Evolutionary conservation across 305 asterid genomes (phyloP).

Genomic region (Fraxinus sp.): DNA sequence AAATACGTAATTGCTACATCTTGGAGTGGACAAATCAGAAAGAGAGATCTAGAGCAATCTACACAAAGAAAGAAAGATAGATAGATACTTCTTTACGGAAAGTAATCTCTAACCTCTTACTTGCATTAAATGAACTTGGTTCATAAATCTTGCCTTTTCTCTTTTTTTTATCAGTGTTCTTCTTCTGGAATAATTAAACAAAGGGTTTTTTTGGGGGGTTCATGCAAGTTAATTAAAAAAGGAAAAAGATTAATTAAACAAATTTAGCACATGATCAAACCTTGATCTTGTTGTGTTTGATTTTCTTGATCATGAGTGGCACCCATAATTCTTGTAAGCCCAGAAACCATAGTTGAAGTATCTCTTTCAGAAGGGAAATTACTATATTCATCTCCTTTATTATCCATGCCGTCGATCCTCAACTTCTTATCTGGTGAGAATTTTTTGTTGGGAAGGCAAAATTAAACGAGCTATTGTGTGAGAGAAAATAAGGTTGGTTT

Average conservation of each 20-base stretch:
- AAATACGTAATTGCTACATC: neutral
- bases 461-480: neutral
- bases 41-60: conserved; percentile 28
- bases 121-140: conserved; percentile 52
- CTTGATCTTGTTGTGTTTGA: neutral
- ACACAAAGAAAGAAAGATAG: conserved; percentile 29
- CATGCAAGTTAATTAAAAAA: neutral
- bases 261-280: neutral
- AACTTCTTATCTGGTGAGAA: conserved; percentile 22
- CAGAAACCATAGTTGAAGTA: neutral
- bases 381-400: neutral
- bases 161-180: neutral
- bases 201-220: neutral
- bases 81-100: conserved; percentile 48
- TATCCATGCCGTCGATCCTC: conserved; percentile 35
- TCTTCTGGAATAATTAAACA: neutral
- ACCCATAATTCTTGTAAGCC: neutral
- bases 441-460: neutral
- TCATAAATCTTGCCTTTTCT: neutral
- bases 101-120: conserved; percentile 18
- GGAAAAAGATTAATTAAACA: neutral
- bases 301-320: neutral
- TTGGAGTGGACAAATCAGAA: neutral
- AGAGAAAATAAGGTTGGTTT: conserved; percentile 38
- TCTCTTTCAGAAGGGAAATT: neutral